Conservation (phyloP, 1,139 yeast genomes). For the Suhomyces guaymorum region DNA sequence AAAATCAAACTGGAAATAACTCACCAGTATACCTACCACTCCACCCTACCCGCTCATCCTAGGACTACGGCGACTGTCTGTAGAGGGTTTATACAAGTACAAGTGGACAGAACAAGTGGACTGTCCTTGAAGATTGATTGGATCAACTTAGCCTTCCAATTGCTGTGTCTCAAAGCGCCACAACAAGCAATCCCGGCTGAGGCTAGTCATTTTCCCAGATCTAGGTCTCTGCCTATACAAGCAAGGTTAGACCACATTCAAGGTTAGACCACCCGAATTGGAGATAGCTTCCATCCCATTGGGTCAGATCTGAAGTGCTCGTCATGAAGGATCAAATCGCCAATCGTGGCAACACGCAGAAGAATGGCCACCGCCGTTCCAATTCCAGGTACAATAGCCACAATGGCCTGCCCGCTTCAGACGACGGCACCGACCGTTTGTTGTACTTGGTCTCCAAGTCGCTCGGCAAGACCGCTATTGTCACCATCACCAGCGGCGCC, state of each 20-base stretch:
- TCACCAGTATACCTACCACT: conserved; percentile 1
- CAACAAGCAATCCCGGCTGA: not conserved
- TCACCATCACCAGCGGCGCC: conserved; percentile 64
- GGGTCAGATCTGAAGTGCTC: too few relatives aligned
- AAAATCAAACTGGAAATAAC: conserved; percentile 3
- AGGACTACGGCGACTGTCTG: not conserved
- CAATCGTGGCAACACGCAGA: conserved; percentile 21
- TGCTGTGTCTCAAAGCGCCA: not conserved
- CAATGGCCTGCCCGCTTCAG: conserved; percentile 23
- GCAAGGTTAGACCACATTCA: too few relatives aligned
- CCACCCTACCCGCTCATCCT: not conserved
- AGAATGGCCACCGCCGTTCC: conserved; percentile 31
- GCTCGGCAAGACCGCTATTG: conserved; percentile 56
- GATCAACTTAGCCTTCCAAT: not conserved
- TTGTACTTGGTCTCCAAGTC: conserved; percentile 53
- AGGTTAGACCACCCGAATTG: too few relatives aligned
- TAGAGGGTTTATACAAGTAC: not conserved
- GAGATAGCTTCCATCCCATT: not conserved
- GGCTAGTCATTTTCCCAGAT: too few relatives aligned
- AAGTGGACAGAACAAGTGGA: not conserved
- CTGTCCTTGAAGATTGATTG: conserved; percentile 3
- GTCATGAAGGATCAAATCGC: conserved; percentile 28
- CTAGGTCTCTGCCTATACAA: too few relatives aligned
- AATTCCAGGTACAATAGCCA: conserved; percentile 22
- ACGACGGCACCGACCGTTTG: conserved; percentile 29